These are phyloP conservation scores for Udeniomyces megalosporus DNA, from an alignment of 768 basidiomycete genomes.

Conservation along the genomic window DNA sequence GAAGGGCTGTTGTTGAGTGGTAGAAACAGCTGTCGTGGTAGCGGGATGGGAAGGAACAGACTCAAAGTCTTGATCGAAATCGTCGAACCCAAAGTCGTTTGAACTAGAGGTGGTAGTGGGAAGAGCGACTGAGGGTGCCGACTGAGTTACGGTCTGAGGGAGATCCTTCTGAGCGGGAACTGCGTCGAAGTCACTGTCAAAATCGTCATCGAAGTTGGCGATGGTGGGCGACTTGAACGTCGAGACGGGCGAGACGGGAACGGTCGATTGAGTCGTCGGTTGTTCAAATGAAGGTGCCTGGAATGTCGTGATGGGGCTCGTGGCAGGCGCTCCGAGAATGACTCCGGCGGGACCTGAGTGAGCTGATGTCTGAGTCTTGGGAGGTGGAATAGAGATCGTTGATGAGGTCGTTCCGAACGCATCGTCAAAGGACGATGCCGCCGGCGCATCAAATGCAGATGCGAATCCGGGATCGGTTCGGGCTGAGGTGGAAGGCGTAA, in stretches of 20 bases:
- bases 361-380: not conserved
- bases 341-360: not conserved
- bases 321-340: not conserved
- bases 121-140: not conserved
- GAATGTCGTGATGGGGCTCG: not conserved
- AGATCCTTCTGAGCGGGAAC: not conserved
- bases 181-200: not conserved
- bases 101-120: not conserved
- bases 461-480: no score
- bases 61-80: not conserved
- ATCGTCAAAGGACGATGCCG: not conserved
- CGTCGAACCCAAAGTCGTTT: not conserved
- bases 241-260: not conserved
- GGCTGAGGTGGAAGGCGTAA: not conserved
- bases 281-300: conserved; percentile 15
- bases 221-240: conserved; percentile 5
- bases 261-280: not conserved
- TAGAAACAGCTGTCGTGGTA: no score
- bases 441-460: not conserved
- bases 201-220: conserved; percentile 1
- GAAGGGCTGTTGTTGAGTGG: not conserved
- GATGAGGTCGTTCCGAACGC: not conserved
- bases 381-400: not conserved
- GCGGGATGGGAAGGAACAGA: not conserved
- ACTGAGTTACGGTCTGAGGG: not conserved